Conservation (phyloP, 2,329 filamentous ascomycete genomes). For the Calonectria fujianensis region DNA sequence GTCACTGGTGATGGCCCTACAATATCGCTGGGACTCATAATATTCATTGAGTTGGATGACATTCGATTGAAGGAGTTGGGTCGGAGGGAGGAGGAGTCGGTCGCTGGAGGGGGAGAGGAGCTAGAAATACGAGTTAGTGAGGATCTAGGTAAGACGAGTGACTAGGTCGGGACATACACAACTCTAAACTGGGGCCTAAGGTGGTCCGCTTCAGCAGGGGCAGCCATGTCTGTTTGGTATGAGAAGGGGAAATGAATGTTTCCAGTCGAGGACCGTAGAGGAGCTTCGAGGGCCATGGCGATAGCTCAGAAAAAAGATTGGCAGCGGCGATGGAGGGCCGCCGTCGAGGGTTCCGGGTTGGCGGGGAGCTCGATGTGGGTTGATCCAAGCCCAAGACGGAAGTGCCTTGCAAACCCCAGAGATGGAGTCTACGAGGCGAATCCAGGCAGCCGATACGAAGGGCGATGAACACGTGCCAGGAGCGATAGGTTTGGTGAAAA, state of each 20-base stretch:
- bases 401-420: slow-evolving; percentile 51
- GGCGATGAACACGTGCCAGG: slow-evolving; percentile 7
- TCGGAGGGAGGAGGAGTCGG: slow-evolving; percentile 70
- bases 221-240: slow-evolving; percentile 72
- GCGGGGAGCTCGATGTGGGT: slow-evolving; percentile 39
- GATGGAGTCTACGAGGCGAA: slow-evolving; percentile 30
- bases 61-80: slow-evolving; percentile 70
- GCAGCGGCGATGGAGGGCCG: slow-evolving; percentile 40
- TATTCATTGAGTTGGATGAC: slow-evolving; percentile 70
- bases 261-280: slow-evolving; percentile 77
- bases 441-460: slow-evolving; percentile 4
- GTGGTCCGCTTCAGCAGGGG: slow-evolving; percentile 71
- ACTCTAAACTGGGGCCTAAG: slow-evolving; percentile 69
- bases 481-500: neutral
- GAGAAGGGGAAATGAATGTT: slow-evolving; percentile 63
- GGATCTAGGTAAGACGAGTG: neutral
- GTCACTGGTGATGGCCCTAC: slow-evolving; percentile 90
- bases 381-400: slow-evolving; percentile 47
- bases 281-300: slow-evolving; percentile 68
- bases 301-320: slow-evolving; percentile 37
- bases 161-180: slow-evolving; percentile 65
- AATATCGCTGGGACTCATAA: slow-evolving; percentile 79
- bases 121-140: slow-evolving; percentile 50
- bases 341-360: slow-evolving; percentile 41
- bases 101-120: slow-evolving; percentile 60